Base-by-base conservation (phyloP, 495 filamentous ascomycete genomes). In the Podospora appendiculata region DNA sequence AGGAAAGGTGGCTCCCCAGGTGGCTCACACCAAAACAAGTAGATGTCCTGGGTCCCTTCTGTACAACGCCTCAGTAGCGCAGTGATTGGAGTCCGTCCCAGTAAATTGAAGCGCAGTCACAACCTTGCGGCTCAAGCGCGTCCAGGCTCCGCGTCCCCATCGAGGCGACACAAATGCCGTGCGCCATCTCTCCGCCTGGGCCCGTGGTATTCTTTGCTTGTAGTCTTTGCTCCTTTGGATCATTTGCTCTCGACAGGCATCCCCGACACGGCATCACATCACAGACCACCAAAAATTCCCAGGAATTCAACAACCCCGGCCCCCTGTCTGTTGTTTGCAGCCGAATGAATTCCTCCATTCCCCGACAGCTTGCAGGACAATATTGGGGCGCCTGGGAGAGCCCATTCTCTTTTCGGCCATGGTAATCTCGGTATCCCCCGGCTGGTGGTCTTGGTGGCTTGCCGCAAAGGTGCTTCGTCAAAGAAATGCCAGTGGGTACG, bases 361-460 rank as follows among this genome's bases (percentile, higher is more conserved):
- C 50, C 65, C 65, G 65, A 68, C 16, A 50, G 36, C 58, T 54
- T 64, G 63, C 65, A 68, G 58, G 12, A 19, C 42, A 66, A 60
- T 68, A 66, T 68, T 68, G 63, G 54, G 16, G 46, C 18, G 41
- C 38, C 25, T 25, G 25, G 25, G 25, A 25, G n/a, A 25, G 25
- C 25, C 41, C 45, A 56, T 50, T 51, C 60, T 54, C 7, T 54
- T 58, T 64, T 57, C 14, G 48, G 56, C 17, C 12, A 19, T 40
- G 10, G 17, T 42, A 60, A 64, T 61, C 47, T 66, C 60, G 60
- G 58, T 54, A 59, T 57, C 51, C 52, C 19, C 61, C 25, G 25
- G 25, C 25, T 25, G 25, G 25, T 25, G 25, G 5, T 25, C 25
- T 25, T 47, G 41, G 51, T 47, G 53, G 48, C 48, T 47, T 51